phyloP scores from a whole-genome alignment of 2,329 filamentous ascomycete genomes.

The Phaeosphaeriaceae sp. region DNA sequence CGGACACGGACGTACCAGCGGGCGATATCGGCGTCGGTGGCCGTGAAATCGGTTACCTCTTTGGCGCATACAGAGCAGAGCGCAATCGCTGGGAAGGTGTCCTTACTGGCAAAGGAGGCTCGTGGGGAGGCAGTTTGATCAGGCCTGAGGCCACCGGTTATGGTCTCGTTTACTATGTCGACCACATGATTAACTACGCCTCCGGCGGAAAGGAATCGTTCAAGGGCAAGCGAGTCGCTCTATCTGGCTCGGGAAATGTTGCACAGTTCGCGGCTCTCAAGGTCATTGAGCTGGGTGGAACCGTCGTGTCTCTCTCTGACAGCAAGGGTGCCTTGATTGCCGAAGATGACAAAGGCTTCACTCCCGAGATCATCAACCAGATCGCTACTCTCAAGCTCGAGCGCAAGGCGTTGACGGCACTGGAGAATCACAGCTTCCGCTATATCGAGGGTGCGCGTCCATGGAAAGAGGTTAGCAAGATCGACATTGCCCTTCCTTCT shows the following conservation, averaged over 20 bases:
- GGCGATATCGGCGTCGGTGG: conserved; percentile 95
- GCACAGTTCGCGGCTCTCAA: conserved; percentile 98
- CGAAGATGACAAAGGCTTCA: conserved; percentile 73
- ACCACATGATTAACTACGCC: conserved; percentile 73
- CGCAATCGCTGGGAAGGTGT: conserved; percentile 95
- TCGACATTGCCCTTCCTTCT: conserved; percentile 90
- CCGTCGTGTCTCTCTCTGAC: conserved; percentile 91
- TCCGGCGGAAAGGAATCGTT: conserved; percentile 79
- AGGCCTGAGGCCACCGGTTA: conserved; percentile 96
- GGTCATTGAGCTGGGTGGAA: conserved; percentile 92
- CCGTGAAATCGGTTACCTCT: conserved; percentile 93
- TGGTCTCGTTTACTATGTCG: conserved; percentile 79
- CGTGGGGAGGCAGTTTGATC: conserved; percentile 93
- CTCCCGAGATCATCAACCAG: conserved; percentile 75
- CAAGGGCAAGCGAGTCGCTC: conserved; percentile 88
- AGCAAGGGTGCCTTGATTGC: conserved; percentile 84
- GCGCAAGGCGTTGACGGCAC: conserved; percentile 79
- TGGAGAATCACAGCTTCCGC: conserved; percentile 74
- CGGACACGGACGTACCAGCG: conserved; percentile 93
- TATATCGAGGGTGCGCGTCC: conserved; percentile 88
- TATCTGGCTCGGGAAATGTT: conserved; percentile 97
- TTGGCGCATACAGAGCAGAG: conserved; percentile 89
- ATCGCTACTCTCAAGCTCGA: conserved; percentile 88
- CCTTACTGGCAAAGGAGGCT: conserved; percentile 91
- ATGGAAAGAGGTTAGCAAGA: conserved; percentile 86